These are phyloP conservation scores for Pseudogymnoascus sp. DNA, from an alignment of 2,329 filamentous ascomycete genomes.

Conservation along the genomic window DNA sequence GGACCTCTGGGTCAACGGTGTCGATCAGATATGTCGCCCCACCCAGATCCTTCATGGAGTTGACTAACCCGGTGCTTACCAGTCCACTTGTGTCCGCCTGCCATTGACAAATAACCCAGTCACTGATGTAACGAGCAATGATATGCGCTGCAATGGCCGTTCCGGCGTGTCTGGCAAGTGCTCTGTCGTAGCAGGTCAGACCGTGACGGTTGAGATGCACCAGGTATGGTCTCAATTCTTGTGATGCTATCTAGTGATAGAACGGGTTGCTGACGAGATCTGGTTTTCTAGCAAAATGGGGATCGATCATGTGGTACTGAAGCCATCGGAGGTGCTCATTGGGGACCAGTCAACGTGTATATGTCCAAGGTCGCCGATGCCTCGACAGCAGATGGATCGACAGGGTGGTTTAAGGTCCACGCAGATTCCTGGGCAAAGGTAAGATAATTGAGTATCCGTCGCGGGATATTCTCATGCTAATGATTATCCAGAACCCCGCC, in stretches of 20 bases:
- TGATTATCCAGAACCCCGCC: not conserved
- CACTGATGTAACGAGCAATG: slow-evolving; percentile 40
- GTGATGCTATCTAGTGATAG: too few species aligned
- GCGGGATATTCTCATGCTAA: not conserved
- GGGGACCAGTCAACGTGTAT: slow-evolving; percentile 48
- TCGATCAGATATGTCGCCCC: slow-evolving; percentile 14
- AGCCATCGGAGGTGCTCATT: slow-evolving; percentile 49
- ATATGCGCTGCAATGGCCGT: slow-evolving; percentile 44
- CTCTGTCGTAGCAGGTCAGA: slow-evolving; percentile 33
- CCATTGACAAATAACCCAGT: slow-evolving; percentile 47
- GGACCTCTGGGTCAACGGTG: slow-evolving; percentile 41
- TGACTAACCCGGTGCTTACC: not conserved
- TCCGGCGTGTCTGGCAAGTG: slow-evolving; percentile 37
- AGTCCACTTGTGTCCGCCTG: slow-evolving; percentile 38
- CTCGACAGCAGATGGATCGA: slow-evolving; percentile 36
- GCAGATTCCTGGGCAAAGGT: slow-evolving; percentile 35
- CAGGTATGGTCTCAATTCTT: slow-evolving; percentile 23
- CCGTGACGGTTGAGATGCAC: slow-evolving; percentile 52
- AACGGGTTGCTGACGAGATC: not conserved
- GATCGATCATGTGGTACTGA: slow-evolving; percentile 41
- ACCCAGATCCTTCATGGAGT: not conserved
- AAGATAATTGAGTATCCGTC: not conserved
- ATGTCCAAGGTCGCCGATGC: slow-evolving; percentile 45
- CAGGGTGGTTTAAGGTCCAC: slow-evolving; percentile 49
- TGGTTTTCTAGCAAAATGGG: slow-evolving; percentile 31